Percentiles rank a stretch among this genome's conserved stretches.
These are phyloP conservation scores for Emericellopsis terricola DNA, from an alignment of 495 filamentous ascomycete genomes.

Conservation along the genomic window DNA sequence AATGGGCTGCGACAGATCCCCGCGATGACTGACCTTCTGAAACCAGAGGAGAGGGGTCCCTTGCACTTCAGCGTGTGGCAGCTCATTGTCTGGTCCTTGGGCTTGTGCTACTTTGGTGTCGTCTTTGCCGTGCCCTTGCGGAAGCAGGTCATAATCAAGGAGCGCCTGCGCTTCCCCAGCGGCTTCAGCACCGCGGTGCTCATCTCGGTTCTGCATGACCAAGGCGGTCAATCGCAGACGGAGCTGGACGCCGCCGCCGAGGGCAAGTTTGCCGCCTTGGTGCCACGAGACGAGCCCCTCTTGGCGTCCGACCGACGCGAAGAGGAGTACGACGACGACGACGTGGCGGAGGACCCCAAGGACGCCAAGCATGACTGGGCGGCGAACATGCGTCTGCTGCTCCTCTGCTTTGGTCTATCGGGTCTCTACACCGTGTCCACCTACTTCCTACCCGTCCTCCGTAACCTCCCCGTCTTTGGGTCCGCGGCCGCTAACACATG, in stretches of 20 bases:
- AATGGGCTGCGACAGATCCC: no score
- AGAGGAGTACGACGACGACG: constrained; percentile 1
- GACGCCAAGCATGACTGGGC: constrained; percentile 24
- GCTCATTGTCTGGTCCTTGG: constrained; percentile 73
- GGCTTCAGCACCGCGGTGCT: constrained; percentile 91
- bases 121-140: constrained; percentile 82
- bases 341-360: constrained; percentile 4
- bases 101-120: constrained; percentile 87
- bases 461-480: constrained; percentile 75
- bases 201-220: constrained; percentile 73
- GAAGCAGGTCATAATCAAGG: constrained; percentile 77
- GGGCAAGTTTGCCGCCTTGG: constrained; percentile 13
- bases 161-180: constrained; percentile 84
- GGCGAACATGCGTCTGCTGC: constrained; percentile 30
- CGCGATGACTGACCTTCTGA: constrained; percentile 73
- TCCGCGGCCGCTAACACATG: constrained; percentile 53
- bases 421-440: constrained; percentile 59
- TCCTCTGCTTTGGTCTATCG: constrained; percentile 33
- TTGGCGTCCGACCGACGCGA: constrained; percentile 3
- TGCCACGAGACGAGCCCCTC: constrained; percentile 3
- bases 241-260: constrained; percentile 3
- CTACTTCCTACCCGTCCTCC: constrained; percentile 78
- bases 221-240: constrained; percentile 7
- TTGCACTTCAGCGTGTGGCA: constrained; percentile 53
- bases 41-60: constrained; percentile 57